phyloP scores from a whole-genome alignment of 2,329 filamentous ascomycete species.

The Trichoderma sp. region DNA sequence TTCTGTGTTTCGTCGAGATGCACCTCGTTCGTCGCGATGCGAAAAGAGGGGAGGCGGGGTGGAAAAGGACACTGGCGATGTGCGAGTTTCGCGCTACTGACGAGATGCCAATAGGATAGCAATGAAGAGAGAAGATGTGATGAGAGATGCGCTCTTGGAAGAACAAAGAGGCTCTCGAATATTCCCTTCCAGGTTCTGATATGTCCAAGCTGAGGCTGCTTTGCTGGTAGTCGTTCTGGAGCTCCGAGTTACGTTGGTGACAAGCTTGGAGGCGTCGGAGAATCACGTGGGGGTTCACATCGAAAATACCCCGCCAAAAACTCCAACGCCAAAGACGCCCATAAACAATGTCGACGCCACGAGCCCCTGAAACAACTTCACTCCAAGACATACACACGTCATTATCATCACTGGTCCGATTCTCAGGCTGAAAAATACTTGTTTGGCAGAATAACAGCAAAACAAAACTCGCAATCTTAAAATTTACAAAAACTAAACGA shows the following conservation, averaged over 20 bases:
- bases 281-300: conserved; percentile 18
- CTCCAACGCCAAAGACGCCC: neutral
- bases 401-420: neutral
- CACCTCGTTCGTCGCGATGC: neutral
- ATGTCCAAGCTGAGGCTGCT: neutral
- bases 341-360: neutral
- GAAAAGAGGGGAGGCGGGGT: neutral
- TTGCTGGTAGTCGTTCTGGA: neutral
- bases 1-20: neutral
- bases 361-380: neutral
- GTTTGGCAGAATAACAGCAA: neutral
- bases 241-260: neutral
- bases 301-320: neutral
- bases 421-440: neutral
- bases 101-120: neutral
- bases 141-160: neutral
- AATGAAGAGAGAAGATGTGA: neutral
- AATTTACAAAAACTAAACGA: neutral
- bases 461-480: neutral
- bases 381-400: neutral
- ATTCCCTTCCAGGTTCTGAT: neutral
- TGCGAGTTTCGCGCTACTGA: neutral
- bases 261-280: neutral
- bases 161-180: accelerated
- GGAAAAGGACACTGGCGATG: neutral